Percentiles rank a stretch among this genome's conserved stretches.
Conservation (phyloP, 495 filamentous ascomycete species). For the Diplogelasinospora grovesii region DNA sequence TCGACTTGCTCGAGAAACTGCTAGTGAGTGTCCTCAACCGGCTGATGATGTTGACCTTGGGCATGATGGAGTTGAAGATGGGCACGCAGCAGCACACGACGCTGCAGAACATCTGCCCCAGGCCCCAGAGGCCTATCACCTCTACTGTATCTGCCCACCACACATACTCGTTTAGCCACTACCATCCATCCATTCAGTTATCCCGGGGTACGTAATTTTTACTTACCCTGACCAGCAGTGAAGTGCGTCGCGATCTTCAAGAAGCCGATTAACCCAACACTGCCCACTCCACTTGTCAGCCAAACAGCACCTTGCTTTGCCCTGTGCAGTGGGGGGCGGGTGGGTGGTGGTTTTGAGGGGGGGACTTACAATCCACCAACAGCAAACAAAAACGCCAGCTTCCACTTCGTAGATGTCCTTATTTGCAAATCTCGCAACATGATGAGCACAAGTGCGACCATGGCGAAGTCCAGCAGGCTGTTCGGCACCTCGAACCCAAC, state of each 20-base stretch:
- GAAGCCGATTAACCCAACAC: conserved; percentile 12
- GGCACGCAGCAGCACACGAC: conserved; percentile 17
- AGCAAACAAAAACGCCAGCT: conserved; percentile 8
- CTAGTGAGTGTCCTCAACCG: too few species aligned
- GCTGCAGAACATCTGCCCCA: conserved; percentile 12
- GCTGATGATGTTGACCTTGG: too few species aligned
- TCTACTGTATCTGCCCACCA: too few species aligned
- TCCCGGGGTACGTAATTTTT: too few species aligned
- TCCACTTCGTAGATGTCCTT: conserved; percentile 10
- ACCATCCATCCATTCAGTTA: too few species aligned
- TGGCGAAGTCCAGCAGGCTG: conserved; percentile 13
- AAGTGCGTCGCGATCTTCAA: conserved; percentile 12
- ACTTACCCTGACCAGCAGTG: conserved; percentile 7
- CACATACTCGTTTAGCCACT: too few species aligned
- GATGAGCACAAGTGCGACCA: conserved; percentile 7
- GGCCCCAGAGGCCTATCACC: conserved; percentile 3
- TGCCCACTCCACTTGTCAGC: too few species aligned
- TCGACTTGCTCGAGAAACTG: too few species aligned
- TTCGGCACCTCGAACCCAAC: conserved; percentile 6
- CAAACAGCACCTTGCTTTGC: too few species aligned
- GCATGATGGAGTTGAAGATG: conserved; percentile 9
- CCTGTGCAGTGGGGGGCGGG: too few species aligned
- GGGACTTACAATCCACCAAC: conserved; percentile 13
- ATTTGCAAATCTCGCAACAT: conserved; percentile 7
- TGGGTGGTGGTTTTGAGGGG: too few species aligned